Base-by-base conservation (phyloP, 2,329 filamentous ascomycete species). In the Colletotrichum gloeosporioides region DNA sequence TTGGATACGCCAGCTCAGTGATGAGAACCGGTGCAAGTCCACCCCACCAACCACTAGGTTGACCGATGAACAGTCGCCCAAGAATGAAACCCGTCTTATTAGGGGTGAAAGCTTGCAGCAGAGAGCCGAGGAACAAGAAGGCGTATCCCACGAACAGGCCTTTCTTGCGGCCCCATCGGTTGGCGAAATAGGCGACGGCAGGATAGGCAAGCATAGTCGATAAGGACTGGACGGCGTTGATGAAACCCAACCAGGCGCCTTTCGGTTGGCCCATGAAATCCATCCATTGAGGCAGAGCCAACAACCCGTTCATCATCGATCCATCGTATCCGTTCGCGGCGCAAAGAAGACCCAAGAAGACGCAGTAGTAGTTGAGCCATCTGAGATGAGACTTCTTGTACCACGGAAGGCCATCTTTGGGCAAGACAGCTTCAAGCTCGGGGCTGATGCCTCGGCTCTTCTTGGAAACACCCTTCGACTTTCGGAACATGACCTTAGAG, bases 221-320 rank as follows among this genome's bases (percentile, higher is more conserved):
- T 1, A 74, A 31, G 2, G 71, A 57, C 29, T 70, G 70, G 8
- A 44, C 9, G 27, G 65, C 74, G 16, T 67, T 66, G 65, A 73
- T 67, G 44, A 74, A 70, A 6, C 74, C 65, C 4, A 73, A 2
- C 70, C 65, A 69, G 0, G 70, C 57, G 18, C 73, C 64, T 8
- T 31, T 64, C 9, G 69, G 73, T 4, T 68, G 31, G 63, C 69
- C 64, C 64, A 76, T 73, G 29, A 73, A 73, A 3, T 62, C 49
- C 29, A 69, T 62, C 74, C 74, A 76, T 31, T 73, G 74, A 0
- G 90, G 89, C n/a, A 92, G 80, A 70, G 92, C 91, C 75, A 91
- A 90, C 29, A 92, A 84, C 0, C 89, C 89, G 76, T 91, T 91
- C 82, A 91, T 84, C 84, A 91, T 89, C 4, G 87, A 89, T 3